Conservation (phyloP, 371 early-diverging fungal species). For the Apophysomyces ossiformis region DNA sequence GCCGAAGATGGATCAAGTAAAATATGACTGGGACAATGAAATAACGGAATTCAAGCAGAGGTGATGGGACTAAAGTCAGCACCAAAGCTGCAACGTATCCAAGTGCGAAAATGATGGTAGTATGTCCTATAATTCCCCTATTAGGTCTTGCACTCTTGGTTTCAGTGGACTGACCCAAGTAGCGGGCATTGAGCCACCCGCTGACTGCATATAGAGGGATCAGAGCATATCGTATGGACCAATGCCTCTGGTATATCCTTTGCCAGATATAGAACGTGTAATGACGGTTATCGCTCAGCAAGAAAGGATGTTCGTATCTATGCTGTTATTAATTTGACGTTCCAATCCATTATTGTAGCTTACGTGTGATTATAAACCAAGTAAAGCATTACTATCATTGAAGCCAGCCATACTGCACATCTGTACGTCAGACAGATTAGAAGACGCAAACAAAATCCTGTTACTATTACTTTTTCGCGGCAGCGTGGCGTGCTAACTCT, state of each 20-base stretch:
- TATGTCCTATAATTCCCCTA: conserved; percentile 24
- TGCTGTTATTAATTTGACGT: conserved; percentile 22
- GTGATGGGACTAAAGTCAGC: conserved; percentile 85
- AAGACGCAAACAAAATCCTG: neutral
- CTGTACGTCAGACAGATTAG: neutral
- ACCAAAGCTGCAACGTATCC: conserved; percentile 53
- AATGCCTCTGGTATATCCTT: conserved; percentile 66
- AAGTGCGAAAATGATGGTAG: conserved; percentile 47
- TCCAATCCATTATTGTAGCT: conserved; percentile 19
- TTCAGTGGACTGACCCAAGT: conserved; percentile 23
- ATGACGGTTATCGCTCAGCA: conserved; percentile 95
- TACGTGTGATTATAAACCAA: conserved; percentile 64
- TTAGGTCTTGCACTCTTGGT: neutral
- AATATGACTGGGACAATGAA: conserved; percentile 87
- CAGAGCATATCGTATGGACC: conserved; percentile 60
- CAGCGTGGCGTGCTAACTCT: neutral
- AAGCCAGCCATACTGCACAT: neutral
- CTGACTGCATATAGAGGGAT: conserved; percentile 71
- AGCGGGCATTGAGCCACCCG: conserved; percentile 43
- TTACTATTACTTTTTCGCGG: conserved; percentile 14
- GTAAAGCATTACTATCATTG: conserved; percentile 24
- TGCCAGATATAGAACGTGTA: conserved; percentile 95
- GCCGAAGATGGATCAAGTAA: conserved; percentile 68
- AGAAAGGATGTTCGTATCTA: conserved; percentile 88
- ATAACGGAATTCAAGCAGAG: conserved; percentile 94